Evolutionary conservation across 169 alveolate genomes (phyloP).

Genomic region (Miamiensis avidus): DNA sequence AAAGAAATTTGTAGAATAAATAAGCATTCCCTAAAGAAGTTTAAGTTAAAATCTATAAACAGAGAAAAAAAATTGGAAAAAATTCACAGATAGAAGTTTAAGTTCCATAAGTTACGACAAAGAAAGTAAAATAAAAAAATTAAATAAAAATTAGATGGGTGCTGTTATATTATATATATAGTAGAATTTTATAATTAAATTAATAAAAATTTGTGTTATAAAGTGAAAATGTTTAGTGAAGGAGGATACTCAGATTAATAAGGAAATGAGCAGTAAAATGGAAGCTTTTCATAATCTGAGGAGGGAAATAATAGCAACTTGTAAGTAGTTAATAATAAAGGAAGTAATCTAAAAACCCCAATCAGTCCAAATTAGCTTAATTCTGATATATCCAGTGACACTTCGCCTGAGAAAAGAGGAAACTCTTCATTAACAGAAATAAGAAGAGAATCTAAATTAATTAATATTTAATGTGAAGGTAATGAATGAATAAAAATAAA

Average conservation of each 20-base stretch:
- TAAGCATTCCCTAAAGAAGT: neutral
- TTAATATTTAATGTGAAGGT: too few relatives aligned
- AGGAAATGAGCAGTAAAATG: neutral
- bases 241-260: too few relatives aligned
- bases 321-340: too few relatives aligned
- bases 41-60: neutral
- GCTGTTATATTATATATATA: neutral
- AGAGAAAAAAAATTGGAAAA: conserved; percentile 2
- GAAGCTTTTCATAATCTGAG: too few relatives aligned
- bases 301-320: too few relatives aligned
- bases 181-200: neutral
- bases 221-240: neutral
- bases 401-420: neutral
- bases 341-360: neutral
- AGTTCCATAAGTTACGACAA: conserved; percentile 4
- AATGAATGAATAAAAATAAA: too few relatives aligned
- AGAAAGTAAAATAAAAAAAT: neutral
- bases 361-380: neutral
- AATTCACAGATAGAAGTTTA: conserved; percentile 10
- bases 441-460: conserved; percentile 1
- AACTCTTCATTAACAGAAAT: neutral
- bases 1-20: neutral
- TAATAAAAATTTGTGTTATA: neutral
- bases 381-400: neutral
- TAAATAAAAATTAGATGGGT: neutral